Conservation (phyloP, 441 rosid species). For the Aleurites moluccanus region DNA sequence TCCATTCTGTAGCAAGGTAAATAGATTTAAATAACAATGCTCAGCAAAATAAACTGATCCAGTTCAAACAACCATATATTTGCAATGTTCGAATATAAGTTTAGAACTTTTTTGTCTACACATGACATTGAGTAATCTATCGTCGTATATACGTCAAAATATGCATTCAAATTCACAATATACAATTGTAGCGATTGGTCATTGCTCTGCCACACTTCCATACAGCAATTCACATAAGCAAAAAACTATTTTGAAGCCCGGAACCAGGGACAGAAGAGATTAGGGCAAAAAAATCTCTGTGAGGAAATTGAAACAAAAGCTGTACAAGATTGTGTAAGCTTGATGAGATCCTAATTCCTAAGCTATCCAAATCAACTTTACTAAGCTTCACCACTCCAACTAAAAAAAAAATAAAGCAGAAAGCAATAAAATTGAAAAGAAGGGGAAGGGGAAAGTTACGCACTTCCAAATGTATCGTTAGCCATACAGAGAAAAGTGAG, state of each 20-base stretch:
- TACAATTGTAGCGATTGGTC: background rate
- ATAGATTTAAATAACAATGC: background rate
- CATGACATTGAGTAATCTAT: background rate
- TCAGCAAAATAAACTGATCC: background rate
- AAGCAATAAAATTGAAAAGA: background rate
- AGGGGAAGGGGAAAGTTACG: constrained; percentile 26
- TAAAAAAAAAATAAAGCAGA: background rate
- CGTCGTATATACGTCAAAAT: background rate
- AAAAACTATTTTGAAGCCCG: no score
- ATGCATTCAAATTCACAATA: background rate
- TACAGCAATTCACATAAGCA: no score
- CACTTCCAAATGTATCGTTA: constrained; percentile 89
- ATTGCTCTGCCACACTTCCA: background rate
- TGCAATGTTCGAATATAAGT: background rate
- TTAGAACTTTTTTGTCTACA: background rate
- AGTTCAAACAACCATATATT: background rate
- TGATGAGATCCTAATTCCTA: no score
- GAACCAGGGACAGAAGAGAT: no score
- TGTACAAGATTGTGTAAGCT: no score
- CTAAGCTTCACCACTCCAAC: background rate
- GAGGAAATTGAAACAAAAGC: no score
- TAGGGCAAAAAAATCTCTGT: no score
- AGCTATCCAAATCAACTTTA: background rate
- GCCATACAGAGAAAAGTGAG: constrained; percentile 95
- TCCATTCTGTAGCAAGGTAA: background rate